Evolutionary conservation across 352 stramenopile genomes (phyloP), one percentile per base, ranked within the genome.

Genomic region (Saprolegnia parasitica): DNA sequence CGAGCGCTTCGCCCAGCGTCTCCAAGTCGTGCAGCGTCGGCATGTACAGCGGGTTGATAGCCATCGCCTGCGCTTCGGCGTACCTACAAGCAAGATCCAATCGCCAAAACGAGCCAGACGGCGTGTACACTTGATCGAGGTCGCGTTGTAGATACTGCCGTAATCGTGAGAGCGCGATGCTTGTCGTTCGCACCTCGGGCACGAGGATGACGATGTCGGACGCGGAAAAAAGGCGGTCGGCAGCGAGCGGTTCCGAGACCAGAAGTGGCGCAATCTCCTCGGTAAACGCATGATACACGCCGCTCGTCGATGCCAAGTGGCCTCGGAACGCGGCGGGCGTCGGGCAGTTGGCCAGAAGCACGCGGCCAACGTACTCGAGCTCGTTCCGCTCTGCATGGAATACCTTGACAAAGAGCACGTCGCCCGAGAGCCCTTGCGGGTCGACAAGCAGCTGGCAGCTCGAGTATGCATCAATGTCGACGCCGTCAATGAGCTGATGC

Each of bases 391-490:
- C 56, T 9, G 74, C 74, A 55, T 89, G 74, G 72, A 88, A 72
- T 29, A 87, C 56, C 68, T 90, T 93, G 65, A 91, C 65, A 71
- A 91, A 90, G 6, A 91, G 65, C 58, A 86, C 89, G 37, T 61
- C 24, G 54, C 83, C 75, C 37, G 86, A 76, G 18, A 72, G 47
- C 10, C 67, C 65, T 16, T 71, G 75, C 47, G 65, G 74, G 55
- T 94, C 83, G 13, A 92, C 73, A 70, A 91, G 91, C 32, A 91
- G 78, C 62, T 91, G 77, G 56, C 82, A 89, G 71, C 87, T 86
- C 46, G 84, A 92, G 74, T 93, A 93, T 6, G 86, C 84, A 57
- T 92, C 86, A 61, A 93, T 90, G 72, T 93, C 86, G 23, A 90
- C 80, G 40, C 86, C 86, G 49, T 93, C 86, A 52, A 77, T 81